Evolutionary conservation across 2,329 filamentous ascomycete species (phyloP).

Genomic region (Ciborinia camelliae): DNA sequence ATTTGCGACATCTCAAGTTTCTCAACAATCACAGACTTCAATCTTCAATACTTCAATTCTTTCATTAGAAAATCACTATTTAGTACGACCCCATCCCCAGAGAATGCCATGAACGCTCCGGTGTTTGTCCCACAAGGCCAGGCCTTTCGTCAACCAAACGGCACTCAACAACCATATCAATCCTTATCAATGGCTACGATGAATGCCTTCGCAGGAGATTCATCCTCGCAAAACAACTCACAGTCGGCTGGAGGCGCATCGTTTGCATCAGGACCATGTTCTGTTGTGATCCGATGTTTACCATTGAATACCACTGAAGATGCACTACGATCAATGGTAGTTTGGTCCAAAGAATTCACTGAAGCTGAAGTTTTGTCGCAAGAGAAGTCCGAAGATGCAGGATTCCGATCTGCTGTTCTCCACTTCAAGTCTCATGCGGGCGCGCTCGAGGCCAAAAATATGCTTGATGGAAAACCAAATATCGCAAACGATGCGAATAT

Average conservation of each 20-base stretch:
- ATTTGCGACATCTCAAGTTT: slow-evolving; percentile 19
- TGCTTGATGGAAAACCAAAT: slow-evolving; percentile 55
- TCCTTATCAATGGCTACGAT: slow-evolving; percentile 36
- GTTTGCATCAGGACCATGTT: slow-evolving; percentile 37
- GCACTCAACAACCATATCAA: slow-evolving; percentile 32
- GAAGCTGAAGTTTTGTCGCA: slow-evolving; percentile 50
- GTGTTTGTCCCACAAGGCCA: slow-evolving; percentile 36
- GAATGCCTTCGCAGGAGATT: slow-evolving; percentile 34
- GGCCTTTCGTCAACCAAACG: slow-evolving; percentile 36
- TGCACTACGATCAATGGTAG: slow-evolving; percentile 53
- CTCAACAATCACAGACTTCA: slow-evolving; percentile 18
- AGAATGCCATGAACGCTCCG: slow-evolving; percentile 39
- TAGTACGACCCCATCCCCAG: slow-evolving; percentile 29
- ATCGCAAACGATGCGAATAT: slow-evolving; percentile 50
- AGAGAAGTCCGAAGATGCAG: slow-evolving; percentile 49
- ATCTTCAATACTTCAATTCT: no score
- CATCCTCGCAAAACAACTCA: slow-evolving; percentile 23
- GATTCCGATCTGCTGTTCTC: slow-evolving; percentile 51
- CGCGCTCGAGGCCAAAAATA: slow-evolving; percentile 54
- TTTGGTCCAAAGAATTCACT: slow-evolving; percentile 55
- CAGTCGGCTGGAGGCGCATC: slow-evolving; percentile 26
- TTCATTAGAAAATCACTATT: slow-evolving; percentile 28
- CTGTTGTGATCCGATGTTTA: slow-evolving; percentile 53
- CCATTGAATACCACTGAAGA: slow-evolving; percentile 53
- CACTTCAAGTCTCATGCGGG: slow-evolving; percentile 52